Percentiles rank a stretch among this genome's conserved stretches.
Evolutionary conservation across 352 stramenopile genomes (phyloP).

Genomic region (Phytophthora meadii): DNA sequence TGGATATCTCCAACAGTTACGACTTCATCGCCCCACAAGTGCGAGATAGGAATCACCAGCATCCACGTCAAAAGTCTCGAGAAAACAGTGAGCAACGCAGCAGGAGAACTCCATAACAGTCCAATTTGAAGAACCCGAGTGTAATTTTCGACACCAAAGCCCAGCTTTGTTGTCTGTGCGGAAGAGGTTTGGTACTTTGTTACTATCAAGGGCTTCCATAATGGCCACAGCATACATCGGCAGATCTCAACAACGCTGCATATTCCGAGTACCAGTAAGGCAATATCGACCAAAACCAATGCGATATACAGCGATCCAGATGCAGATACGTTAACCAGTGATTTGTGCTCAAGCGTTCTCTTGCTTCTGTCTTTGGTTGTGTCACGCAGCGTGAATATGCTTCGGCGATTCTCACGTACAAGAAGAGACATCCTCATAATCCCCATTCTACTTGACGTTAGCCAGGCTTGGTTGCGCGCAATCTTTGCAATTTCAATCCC

Average conservation of each 20-base stretch:
- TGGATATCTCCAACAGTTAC: conserved; percentile 33
- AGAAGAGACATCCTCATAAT: conserved; percentile 48
- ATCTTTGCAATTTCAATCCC: conserved; percentile 27
- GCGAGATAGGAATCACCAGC: conserved; percentile 48
- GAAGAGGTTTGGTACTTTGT: conserved; percentile 26
- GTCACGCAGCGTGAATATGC: conserved; percentile 26
- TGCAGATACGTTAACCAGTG: conserved; percentile 49
- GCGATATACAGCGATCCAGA: conserved; percentile 55
- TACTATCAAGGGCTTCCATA: conserved; percentile 33
- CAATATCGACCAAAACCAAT: conserved; percentile 50
- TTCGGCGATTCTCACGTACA: conserved; percentile 39
- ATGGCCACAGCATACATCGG: conserved; percentile 35
- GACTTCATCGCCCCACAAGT: conserved; percentile 38
- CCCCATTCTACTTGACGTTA: conserved; percentile 32
- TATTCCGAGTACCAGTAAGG: conserved; percentile 41
- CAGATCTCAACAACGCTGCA: conserved; percentile 45
- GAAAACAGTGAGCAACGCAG: conserved; percentile 43
- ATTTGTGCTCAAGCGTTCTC: conserved; percentile 37
- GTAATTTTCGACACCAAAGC: conserved; percentile 43
- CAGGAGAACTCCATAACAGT: conserved; percentile 46
- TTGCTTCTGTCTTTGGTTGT: conserved; percentile 2
- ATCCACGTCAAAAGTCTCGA: conserved; percentile 59
- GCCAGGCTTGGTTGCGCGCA: conserved; percentile 34
- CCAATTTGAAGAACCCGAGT: conserved; percentile 39
- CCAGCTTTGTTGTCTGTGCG: conserved; percentile 39